These are phyloP conservation scores for Penicillium roqueforti DNA, from an alignment of 495 filamentous ascomycete genomes.

Conservation along the genomic window DNA sequence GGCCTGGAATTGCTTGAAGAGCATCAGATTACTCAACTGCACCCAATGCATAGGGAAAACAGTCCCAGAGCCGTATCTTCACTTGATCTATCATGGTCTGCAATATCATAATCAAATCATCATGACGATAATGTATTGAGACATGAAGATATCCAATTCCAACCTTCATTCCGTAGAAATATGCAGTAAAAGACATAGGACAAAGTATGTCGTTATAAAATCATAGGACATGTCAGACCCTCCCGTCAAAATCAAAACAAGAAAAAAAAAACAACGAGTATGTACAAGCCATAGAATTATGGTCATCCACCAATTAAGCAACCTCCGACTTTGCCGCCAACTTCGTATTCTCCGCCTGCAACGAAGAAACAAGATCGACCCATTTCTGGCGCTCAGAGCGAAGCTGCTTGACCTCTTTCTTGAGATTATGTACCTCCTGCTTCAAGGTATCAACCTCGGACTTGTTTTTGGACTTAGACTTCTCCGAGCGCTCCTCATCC, in stretches of 20 bases:
- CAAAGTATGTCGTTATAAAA: background rate
- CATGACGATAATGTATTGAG: background rate
- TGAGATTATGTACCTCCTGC: slow-evolving; percentile 51
- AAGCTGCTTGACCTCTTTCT: slow-evolving; percentile 54
- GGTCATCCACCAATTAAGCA: background rate
- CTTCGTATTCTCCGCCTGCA: slow-evolving; percentile 62
- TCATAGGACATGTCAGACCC: background rate
- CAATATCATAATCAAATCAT: background rate
- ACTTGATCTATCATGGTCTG: background rate
- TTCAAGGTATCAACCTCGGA: slow-evolving; percentile 48
- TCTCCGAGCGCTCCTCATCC: slow-evolving; percentile 58
- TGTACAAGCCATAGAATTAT: background rate
- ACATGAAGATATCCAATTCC: background rate
- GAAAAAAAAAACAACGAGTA: background rate
- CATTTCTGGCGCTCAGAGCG: slow-evolving; percentile 59
- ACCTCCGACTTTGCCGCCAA: slow-evolving; percentile 25
- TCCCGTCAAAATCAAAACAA: background rate
- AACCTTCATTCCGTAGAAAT: background rate
- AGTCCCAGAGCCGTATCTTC: background rate
- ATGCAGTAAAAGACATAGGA: background rate
- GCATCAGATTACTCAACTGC: background rate
- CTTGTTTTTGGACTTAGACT: slow-evolving; percentile 38
- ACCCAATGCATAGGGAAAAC: background rate
- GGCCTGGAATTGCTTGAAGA: background rate
- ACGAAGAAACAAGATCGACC: slow-evolving; percentile 54